phyloP scores from a whole-genome alignment of 164 flowering plant species.

The Vitis rotundifolia region DNA sequence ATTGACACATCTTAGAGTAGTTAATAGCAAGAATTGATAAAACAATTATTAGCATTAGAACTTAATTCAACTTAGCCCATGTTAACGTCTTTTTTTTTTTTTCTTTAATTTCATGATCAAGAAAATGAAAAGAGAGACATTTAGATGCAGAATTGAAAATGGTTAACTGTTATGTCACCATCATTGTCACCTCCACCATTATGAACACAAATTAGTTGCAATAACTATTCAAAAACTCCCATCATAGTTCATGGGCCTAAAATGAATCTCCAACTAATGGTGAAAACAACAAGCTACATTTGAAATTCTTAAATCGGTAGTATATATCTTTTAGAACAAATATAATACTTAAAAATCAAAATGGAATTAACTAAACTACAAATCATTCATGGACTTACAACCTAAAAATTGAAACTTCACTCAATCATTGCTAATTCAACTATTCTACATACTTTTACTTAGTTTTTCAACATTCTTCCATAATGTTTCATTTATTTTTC shows the following conservation, averaged over 20 bases:
- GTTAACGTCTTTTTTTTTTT: not conserved
- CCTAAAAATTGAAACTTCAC: too few relatives aligned
- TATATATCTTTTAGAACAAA: not conserved
- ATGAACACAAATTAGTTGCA: constrained; percentile 19
- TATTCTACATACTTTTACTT: too few relatives aligned
- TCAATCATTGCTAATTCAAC: too few relatives aligned
- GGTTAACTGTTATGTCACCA: constrained; percentile 16
- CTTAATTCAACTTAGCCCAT: constrained; percentile 22
- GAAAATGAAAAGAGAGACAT: not conserved
- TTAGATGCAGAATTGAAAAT: not conserved
- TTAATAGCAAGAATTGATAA: too few relatives aligned
- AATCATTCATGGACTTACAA: too few relatives aligned
- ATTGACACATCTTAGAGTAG: too few relatives aligned
- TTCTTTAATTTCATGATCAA: not conserved
- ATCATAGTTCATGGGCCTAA: constrained; percentile 19
- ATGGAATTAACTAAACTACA: too few relatives aligned
- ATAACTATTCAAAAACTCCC: constrained; percentile 34
- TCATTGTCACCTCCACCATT: constrained; percentile 22
- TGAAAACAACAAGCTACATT: constrained; percentile 11
- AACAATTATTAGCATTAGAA: too few relatives aligned
- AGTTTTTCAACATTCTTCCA: too few relatives aligned
- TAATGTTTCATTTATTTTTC: too few relatives aligned
- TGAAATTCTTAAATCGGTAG: not conserved
- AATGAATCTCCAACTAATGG: not conserved
- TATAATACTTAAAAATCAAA: not conserved